Conservation (phyloP, 2,329 filamentous ascomycete species). For the Trichoderma semiorbis region DNA sequence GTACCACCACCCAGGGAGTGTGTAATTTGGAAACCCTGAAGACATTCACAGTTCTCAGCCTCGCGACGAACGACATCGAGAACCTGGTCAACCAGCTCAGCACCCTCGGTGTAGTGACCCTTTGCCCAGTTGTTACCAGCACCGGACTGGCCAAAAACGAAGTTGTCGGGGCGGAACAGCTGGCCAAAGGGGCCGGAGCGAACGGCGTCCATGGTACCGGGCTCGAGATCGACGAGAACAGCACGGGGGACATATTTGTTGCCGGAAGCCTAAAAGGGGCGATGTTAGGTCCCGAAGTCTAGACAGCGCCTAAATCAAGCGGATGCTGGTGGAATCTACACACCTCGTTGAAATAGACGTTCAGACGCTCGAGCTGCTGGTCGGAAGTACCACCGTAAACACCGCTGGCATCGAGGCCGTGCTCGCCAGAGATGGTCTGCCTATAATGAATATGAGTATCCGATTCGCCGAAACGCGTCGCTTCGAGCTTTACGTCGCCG, state of each 20-base stretch:
- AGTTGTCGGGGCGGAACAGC: slow-evolving; percentile 99
- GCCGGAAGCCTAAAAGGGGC: slow-evolving; percentile 67
- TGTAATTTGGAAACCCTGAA: slow-evolving; percentile 99
- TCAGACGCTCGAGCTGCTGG: slow-evolving; percentile 99
- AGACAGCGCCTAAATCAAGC: background rate
- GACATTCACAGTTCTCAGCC: slow-evolving; percentile 97
- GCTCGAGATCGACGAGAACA: slow-evolving; percentile 98
- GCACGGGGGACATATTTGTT: slow-evolving; percentile 99
- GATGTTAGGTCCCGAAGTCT: background rate
- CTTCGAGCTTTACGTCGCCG: background rate
- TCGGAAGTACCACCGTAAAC: slow-evolving; percentile 98
- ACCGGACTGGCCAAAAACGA: slow-evolving; percentile 98
- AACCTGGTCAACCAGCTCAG: slow-evolving; percentile 95
- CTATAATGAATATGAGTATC: slow-evolving; percentile 34
- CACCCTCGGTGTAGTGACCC: slow-evolving; percentile 99
- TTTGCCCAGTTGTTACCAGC: slow-evolving; percentile 99
- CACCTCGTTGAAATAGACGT: slow-evolving; percentile 92
- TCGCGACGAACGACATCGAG: slow-evolving; percentile 97
- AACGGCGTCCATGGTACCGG: slow-evolving; percentile 99
- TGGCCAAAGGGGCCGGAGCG: slow-evolving; percentile 95
- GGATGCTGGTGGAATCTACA: slow-evolving; percentile 19
- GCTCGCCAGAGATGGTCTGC: slow-evolving; percentile 83
- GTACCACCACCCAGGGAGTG: slow-evolving; percentile 99
- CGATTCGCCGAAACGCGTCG: slow-evolving; percentile 1
- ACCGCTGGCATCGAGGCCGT: slow-evolving; percentile 94